A percentile compares a stretch with the other conserved stretches of the same genome.
Conservation (phyloP, 1,284 basidiomycete species). For the Macrocystidia cucumis region DNA sequence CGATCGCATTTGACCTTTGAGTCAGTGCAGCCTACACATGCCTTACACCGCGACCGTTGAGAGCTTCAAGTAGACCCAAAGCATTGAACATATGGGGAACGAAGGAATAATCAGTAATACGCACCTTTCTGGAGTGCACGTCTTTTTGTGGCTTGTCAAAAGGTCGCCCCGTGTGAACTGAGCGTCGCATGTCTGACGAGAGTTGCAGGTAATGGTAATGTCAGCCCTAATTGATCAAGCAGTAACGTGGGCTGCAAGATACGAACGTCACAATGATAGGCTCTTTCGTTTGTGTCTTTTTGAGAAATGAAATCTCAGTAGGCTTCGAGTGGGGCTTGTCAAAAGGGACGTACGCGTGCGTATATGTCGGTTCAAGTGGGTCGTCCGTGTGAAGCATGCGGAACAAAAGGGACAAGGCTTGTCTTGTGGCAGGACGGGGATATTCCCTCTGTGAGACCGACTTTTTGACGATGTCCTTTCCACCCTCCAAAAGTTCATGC, state of each 20-base stretch:
- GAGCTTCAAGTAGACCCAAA: conserved; percentile 20
- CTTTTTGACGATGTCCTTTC: no score
- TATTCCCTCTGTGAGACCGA: no score
- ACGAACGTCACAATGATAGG: conserved; percentile 43
- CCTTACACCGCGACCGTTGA: conserved; percentile 40
- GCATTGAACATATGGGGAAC: conserved; percentile 4
- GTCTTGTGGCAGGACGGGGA: conserved; percentile 37
- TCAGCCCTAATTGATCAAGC: conserved; percentile 2
- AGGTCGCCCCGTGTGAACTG: conserved; percentile 55
- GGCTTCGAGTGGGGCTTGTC: neutral
- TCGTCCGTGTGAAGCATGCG: conserved; percentile 50
- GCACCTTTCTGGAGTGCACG: conserved; percentile 48
- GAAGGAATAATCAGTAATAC: conserved; percentile 16
- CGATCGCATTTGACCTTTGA: conserved; percentile 68
- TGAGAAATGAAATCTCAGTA: conserved; percentile 2
- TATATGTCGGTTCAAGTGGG: conserved; percentile 49
- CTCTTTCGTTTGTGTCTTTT: conserved; percentile 39
- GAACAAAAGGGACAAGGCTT: conserved; percentile 48
- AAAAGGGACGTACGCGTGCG: conserved; percentile 33
- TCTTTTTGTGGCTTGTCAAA: conserved; percentile 47
- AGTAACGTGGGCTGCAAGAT: neutral
- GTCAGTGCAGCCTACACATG: conserved; percentile 49
- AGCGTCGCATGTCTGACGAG: conserved; percentile 42
- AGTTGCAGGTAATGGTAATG: no score
- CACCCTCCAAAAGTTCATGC: no score